Conservation (phyloP, 2,329 filamentous ascomycete species). For the Thielaviopsis ethacetica region DNA sequence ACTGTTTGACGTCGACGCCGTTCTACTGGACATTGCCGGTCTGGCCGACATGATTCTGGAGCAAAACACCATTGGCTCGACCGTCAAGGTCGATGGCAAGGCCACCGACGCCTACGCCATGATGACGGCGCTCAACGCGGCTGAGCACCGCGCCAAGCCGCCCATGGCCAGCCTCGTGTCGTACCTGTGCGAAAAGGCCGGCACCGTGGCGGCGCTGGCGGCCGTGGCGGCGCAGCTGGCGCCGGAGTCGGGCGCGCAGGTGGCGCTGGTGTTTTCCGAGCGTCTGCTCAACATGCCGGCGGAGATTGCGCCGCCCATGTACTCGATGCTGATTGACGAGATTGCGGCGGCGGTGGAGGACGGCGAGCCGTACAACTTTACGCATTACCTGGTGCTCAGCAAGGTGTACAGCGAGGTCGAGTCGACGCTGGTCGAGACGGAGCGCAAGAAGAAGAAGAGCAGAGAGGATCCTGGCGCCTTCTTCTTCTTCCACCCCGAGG, state of each 20-base stretch:
- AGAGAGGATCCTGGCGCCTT: conserved; percentile 27
- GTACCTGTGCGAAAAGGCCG: conserved; percentile 49
- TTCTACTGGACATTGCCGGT: conserved; percentile 73
- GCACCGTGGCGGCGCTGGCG: conserved; percentile 34
- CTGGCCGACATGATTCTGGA: conserved; percentile 75
- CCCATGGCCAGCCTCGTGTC: conserved; percentile 52
- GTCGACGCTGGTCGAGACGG: conserved; percentile 51
- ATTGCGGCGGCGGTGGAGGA: conserved; percentile 77
- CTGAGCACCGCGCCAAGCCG: conserved; percentile 60
- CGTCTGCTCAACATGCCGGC: conserved; percentile 93
- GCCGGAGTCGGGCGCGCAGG: conserved; percentile 31
- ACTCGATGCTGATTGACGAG: conserved; percentile 85
- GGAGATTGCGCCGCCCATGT: conserved; percentile 84
- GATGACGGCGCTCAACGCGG: conserved; percentile 70
- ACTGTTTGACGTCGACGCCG: conserved; percentile 75
- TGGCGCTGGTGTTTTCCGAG: conserved; percentile 82
- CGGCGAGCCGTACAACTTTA: conserved; percentile 81
- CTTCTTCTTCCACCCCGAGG: conserved; percentile 92
- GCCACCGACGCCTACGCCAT: conserved; percentile 87
- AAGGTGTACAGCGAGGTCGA: conserved; percentile 85
- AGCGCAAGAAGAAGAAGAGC: conserved; percentile 35
- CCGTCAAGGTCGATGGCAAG: conserved; percentile 92
- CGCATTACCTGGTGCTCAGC: conserved; percentile 80
- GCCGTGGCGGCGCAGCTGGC: conserved; percentile 21
- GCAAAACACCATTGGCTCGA: conserved; percentile 78